These are phyloP conservation scores for Lunularia cruciata DNA, from an alignment of 225 moss, liverwort and hornwort species.

Conservation along the genomic window DNA sequence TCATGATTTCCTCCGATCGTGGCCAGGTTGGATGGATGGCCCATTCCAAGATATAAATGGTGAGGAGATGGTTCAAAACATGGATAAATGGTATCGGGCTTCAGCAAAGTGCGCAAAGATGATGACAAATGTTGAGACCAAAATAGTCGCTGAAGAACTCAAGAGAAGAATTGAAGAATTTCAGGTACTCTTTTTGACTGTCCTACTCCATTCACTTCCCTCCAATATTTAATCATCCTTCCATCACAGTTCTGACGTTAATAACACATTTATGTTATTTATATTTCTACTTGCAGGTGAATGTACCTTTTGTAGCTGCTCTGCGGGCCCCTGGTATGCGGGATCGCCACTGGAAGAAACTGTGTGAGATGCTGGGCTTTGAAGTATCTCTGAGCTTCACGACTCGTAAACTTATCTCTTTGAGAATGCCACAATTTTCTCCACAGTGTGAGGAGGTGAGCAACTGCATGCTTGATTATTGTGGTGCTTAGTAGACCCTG, in stretches of 20 bases:
- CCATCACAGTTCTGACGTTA: no score
- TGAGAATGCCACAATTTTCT: slow-evolving; percentile 44
- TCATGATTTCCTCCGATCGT: slow-evolving; percentile 47
- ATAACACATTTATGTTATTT: no score
- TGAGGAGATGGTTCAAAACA: slow-evolving; percentile 44
- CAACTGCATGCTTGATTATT: not conserved
- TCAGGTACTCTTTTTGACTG: slow-evolving; percentile 32
- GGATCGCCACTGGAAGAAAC: slow-evolving; percentile 66
- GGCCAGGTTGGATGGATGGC: slow-evolving; percentile 76
- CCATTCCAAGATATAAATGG: slow-evolving; percentile 54
- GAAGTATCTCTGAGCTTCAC: slow-evolving; percentile 50
- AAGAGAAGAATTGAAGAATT: slow-evolving; percentile 42
- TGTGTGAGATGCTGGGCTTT: slow-evolving; percentile 50
- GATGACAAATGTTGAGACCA: slow-evolving; percentile 36
- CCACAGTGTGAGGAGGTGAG: slow-evolving; percentile 58
- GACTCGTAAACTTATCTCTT: slow-evolving; percentile 36
- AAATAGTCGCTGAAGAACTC: slow-evolving; percentile 45
- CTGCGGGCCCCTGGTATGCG: slow-evolving; percentile 65
- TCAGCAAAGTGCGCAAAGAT: slow-evolving; percentile 59
- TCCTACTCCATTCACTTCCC: not conserved
- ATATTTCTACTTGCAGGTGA: slow-evolving; percentile 30
- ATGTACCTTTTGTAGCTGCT: slow-evolving; percentile 63
- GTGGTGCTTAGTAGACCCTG: no score
- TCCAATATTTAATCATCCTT: no score
- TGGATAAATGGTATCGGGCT: slow-evolving; percentile 65